Percentiles rank a stretch among this genome's conserved stretches.
Evolutionary conservation across 139 green algal genomes (phyloP).

Genomic region (Eudorina sp.): DNA sequence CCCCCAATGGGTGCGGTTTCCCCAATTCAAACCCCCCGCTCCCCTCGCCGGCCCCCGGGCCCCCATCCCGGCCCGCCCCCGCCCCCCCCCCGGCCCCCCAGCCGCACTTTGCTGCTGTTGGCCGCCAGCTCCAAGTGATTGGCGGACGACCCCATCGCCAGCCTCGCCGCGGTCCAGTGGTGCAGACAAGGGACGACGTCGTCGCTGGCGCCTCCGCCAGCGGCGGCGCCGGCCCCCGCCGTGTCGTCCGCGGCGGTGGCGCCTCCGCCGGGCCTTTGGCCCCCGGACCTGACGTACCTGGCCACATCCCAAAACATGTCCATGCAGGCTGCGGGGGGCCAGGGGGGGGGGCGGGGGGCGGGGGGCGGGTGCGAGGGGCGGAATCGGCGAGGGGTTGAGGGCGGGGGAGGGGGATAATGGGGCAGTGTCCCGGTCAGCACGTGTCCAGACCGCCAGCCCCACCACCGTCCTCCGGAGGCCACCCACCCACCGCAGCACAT

Average conservation of each 20-base stretch:
- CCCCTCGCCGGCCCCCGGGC: too few relatives aligned
- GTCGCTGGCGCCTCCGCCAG: neutral
- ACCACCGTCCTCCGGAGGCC: too few relatives aligned
- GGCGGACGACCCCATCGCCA: conserved; percentile 37
- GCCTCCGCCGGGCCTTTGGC: neutral
- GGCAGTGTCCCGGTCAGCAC: too few relatives aligned
- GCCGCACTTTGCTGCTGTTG: conserved; percentile 13
- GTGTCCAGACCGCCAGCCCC: too few relatives aligned
- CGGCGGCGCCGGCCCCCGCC: neutral
- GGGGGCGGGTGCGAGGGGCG: neutral
- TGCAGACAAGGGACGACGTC: conserved; percentile 27
- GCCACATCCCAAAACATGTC: conserved; percentile 33
- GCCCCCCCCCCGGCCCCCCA: neutral
- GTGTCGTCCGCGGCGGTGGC: neutral
- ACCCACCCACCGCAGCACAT: too few relatives aligned
- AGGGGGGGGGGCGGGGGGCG: neutral
- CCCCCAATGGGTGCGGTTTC: too few relatives aligned
- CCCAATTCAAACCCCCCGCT: too few relatives aligned
- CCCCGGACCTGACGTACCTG: neutral
- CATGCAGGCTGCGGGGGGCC: neutral
- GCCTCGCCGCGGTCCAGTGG: conserved; percentile 38
- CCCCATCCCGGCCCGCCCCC: neutral
- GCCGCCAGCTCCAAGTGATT: conserved; percentile 59
- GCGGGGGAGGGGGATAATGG: too few relatives aligned
- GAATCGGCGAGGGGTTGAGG: neutral